Conservation (phyloP, 495 filamentous ascomycete genomes). For the Aspergillus taichungensis region DNA sequence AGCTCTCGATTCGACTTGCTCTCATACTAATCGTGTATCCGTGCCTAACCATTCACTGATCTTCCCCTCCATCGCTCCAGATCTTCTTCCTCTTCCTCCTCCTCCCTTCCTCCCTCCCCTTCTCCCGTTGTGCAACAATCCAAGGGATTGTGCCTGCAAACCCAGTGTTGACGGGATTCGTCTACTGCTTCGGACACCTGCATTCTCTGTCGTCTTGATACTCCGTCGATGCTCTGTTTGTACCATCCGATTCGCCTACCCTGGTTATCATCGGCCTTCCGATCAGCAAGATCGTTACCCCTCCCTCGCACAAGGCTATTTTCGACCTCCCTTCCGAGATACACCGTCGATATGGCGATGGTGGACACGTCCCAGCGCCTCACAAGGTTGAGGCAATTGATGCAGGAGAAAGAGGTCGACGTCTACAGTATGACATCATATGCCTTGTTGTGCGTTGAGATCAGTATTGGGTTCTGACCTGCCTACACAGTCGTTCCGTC, state of each 20-base stretch:
- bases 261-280: conserved; percentile 21
- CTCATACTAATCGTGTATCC: conserved; percentile 1
- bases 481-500: conserved; percentile 75
- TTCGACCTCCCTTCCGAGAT: conserved; percentile 26
- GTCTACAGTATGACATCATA: conserved; percentile 69
- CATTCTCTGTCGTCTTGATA: conserved; percentile 6
- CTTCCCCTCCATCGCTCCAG: not conserved
- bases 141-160: conserved; percentile 3
- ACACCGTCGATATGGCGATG: conserved; percentile 62
- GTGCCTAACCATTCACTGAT: not conserved
- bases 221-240: conserved; percentile 35
- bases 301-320: conserved; percentile 26
- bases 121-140: conserved; percentile 6
- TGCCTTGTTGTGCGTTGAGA: not conserved
- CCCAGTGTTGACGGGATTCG: conserved; percentile 6
- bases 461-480: conserved; percentile 9
- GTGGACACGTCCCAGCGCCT: conserved; percentile 78
- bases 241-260: conserved; percentile 25
- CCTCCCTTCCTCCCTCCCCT: not conserved
- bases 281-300: conserved; percentile 22
- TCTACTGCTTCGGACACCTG: conserved; percentile 12
- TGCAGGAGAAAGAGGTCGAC: conserved; percentile 81
- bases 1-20: not conserved
- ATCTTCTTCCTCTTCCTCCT: not conserved
- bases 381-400: conserved; percentile 67